These are phyloP conservation scores for Elsinoe arachidis DNA, from an alignment of 2,329 filamentous ascomycete genomes.

Conservation along the genomic window DNA sequence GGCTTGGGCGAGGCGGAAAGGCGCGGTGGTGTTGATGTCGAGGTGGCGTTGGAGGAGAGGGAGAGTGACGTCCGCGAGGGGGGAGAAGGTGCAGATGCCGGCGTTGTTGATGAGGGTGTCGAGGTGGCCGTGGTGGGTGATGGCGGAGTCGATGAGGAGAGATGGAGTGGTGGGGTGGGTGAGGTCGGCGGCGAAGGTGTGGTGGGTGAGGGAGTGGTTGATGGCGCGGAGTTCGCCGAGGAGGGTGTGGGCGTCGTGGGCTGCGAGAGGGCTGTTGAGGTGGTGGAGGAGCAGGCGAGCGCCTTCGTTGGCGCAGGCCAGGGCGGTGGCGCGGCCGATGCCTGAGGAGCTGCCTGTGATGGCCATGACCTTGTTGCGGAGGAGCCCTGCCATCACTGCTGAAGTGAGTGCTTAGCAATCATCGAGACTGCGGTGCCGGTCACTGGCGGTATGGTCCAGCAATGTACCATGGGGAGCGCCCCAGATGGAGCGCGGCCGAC, in stretches of 20 bases:
- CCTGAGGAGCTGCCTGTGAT: slow-evolving; percentile 6
- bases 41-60: background rate
- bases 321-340: background rate
- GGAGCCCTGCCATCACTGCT: background rate
- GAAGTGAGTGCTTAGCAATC: background rate
- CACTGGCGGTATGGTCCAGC: background rate
- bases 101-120: slow-evolving; percentile 5
- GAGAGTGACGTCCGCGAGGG: background rate
- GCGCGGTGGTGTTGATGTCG: background rate
- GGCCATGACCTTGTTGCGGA: background rate
- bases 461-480: background rate
- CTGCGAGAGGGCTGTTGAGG: background rate
- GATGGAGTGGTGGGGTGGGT: background rate
- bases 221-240: background rate
- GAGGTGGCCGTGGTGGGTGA: background rate
- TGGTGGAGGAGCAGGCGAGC: slow-evolving; percentile 6
- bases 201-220: background rate
- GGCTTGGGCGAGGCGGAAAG: background rate
- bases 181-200: background rate
- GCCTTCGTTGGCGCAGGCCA: slow-evolving; percentile 4
- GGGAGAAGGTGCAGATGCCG: slow-evolving; percentile 4
- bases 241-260: background rate
- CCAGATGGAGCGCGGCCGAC: too few relatives aligned
- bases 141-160: background rate
- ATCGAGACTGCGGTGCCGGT: background rate